Conservation (phyloP, 768 basidiomycete species). For the Tulasnella sp. region DNA sequence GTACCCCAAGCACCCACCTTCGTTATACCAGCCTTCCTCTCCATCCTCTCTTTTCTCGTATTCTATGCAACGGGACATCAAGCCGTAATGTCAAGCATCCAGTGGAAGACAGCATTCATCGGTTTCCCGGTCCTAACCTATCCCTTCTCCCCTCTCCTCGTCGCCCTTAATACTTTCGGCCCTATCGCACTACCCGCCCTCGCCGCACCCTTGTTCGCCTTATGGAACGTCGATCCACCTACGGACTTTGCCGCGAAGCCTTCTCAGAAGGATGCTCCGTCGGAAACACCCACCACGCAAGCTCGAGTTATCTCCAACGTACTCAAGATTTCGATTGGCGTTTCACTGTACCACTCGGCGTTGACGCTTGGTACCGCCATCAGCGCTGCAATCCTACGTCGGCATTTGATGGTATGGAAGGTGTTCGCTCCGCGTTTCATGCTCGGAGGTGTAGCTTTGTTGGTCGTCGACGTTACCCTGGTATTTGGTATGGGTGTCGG, state of each 20-base stretch:
- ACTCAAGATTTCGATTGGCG: constrained; percentile 36
- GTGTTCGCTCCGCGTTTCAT: constrained; percentile 95
- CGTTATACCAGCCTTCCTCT: constrained; percentile 57
- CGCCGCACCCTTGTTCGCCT: constrained; percentile 54
- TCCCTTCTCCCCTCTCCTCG: constrained; percentile 60
- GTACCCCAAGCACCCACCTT: constrained; percentile 33
- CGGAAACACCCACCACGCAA: background rate
- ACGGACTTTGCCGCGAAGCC: constrained; percentile 17
- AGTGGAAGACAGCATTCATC: constrained; percentile 92
- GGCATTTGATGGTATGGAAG: constrained; percentile 98
- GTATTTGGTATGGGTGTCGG: constrained; percentile 52
- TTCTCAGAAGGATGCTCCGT: constrained; percentile 15
- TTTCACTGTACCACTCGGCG: constrained; percentile 56
- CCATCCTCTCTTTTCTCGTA: constrained; percentile 57
- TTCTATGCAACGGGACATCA: constrained; percentile 93
- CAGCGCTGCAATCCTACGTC: constrained; percentile 58
- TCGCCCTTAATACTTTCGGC: constrained; percentile 66
- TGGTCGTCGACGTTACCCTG: constrained; percentile 59
- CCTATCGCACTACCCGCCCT: constrained; percentile 54
- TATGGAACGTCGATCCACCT: constrained; percentile 75
- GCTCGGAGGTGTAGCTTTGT: constrained; percentile 49
- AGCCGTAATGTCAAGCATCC: constrained; percentile 72
- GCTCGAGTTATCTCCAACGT: constrained; percentile 25
- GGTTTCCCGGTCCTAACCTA: constrained; percentile 54
- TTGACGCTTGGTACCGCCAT: constrained; percentile 58